Base-by-base conservation (phyloP, 2,329 filamentous ascomycete genomes). In the Aspergillus pseudoterreus region DNA sequence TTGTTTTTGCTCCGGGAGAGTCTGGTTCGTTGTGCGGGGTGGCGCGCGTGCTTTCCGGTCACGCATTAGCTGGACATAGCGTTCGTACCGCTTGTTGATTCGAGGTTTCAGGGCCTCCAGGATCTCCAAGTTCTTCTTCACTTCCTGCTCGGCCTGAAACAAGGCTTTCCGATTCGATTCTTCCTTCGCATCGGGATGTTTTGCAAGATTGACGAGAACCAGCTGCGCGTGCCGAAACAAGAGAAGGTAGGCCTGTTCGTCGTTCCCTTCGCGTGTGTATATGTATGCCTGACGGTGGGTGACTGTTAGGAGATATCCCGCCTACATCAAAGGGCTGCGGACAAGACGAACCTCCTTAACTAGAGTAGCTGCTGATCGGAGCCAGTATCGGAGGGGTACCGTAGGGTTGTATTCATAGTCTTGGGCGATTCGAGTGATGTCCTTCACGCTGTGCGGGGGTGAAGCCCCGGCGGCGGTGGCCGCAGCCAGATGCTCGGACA, bases 211-310 rank as follows among this genome's bases (percentile, higher is more conserved):
- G 6, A 90, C 82, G 24, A 96, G 76, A 21, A 96, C 82, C n/a
- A 99, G 83, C 48, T 86, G 81, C 9, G 90, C 90, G 72, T 95
- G 91, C 60, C 94, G 85, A 67, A 94, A 90, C n/a, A 95, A 82
- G 53, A 97, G 84, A 49, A 96, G 81, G 70, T 95, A 99, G 4
- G 92, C 89, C 65, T 94, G 87, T 62, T 91, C 84, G 57, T 90
- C 84, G 71, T 96, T 92, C 63, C 87, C 86, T 71, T 97, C 92
- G 39, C 82, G 81, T 63, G 94, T 81, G 67, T 96, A 96, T 61
- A 92, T 90, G 47, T 83, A 80, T 17, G 90, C 92, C 89, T 96
- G 64, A 11, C 43, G 21, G 11, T 24, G 30, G 32, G 22, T 14
- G 22, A 30, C 45, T 14, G 21, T 54, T 19, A 45, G n/a, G 21